Evolutionary conservation across 2,329 filamentous ascomycete genomes (phyloP).

Genomic region (Didymella exigua): DNA sequence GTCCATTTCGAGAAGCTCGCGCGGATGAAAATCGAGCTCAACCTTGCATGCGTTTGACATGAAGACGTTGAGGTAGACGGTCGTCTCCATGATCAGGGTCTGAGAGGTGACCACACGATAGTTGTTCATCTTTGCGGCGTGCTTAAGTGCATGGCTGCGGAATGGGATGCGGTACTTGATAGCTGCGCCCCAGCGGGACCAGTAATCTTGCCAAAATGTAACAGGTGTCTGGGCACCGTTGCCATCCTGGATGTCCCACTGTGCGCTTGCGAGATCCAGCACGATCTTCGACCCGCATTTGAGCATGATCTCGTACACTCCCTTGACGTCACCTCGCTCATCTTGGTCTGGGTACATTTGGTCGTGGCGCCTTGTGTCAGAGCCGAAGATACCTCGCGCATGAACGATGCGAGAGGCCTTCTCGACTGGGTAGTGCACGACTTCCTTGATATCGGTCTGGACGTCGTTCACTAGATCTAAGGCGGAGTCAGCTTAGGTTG

Average conservation of each 20-base stretch:
- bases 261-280: conserved; percentile 21
- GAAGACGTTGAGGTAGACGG: conserved; percentile 11
- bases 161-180: conserved; percentile 20
- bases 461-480: conserved; percentile 22
- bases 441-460: conserved; percentile 22
- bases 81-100: conserved; percentile 15
- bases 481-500: background rate
- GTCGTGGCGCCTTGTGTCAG: conserved; percentile 12
- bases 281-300: conserved; percentile 18
- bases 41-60: conserved; percentile 7
- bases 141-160: conserved; percentile 16
- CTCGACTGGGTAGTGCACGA: conserved; percentile 14
- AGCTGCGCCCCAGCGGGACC: conserved; percentile 3
- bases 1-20: conserved; percentile 5
- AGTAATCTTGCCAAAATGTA: conserved; percentile 17
- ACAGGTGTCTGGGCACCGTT: conserved; percentile 5
- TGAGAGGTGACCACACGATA: conserved; percentile 16
- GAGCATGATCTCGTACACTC: conserved; percentile 23
- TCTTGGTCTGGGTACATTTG: conserved; percentile 16
- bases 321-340: conserved; percentile 11
- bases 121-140: conserved; percentile 9
- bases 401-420: conserved; percentile 7
- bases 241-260: conserved; percentile 13
- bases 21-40: conserved; percentile 2
- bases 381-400: conserved; percentile 7